These are phyloP conservation scores for Blastocladiella britannica DNA, from an alignment of 192 early-diverging fungal genomes.

Conservation along the genomic window DNA sequence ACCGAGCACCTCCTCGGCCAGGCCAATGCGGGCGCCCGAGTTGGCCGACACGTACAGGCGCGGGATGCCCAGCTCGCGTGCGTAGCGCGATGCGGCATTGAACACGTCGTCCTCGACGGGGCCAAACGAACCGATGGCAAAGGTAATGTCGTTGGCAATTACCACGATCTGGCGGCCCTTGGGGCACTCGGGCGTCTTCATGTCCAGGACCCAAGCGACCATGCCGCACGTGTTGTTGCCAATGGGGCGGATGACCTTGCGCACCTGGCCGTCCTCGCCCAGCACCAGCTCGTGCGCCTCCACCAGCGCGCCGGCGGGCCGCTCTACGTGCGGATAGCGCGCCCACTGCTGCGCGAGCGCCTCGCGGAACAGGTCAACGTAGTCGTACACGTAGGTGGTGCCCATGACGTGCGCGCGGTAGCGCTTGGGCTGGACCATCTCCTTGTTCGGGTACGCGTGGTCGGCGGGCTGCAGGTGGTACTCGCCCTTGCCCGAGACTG, in stretches of 20 bases:
- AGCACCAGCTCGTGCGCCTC: slow-evolving; percentile 69
- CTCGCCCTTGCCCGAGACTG: slow-evolving; percentile 39
- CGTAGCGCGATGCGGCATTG: slow-evolving; percentile 75
- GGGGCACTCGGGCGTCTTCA: slow-evolving; percentile 86
- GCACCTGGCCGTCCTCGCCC: slow-evolving; percentile 55
- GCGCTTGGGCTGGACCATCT: slow-evolving; percentile 84
- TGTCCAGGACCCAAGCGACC: slow-evolving; percentile 80
- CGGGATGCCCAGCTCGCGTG: slow-evolving; percentile 64
- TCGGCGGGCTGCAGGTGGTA: slow-evolving; percentile 62
- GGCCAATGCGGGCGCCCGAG: slow-evolving; percentile 93
- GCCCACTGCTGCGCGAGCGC: slow-evolving; percentile 65
- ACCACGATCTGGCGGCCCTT: slow-evolving; percentile 67
- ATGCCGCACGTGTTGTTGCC: slow-evolving; percentile 87
- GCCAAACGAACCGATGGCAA: slow-evolving; percentile 91
- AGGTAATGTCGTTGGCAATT: slow-evolving; percentile 97
- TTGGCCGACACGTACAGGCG: slow-evolving; percentile 93
- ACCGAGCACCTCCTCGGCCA: slow-evolving; percentile 76
- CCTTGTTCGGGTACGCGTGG: slow-evolving; percentile 78
- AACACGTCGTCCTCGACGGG: slow-evolving; percentile 81
- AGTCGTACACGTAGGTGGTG: slow-evolving; percentile 97
- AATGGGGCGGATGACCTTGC: slow-evolving; percentile 52
- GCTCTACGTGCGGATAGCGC: slow-evolving; percentile 15
- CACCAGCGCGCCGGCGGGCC: slow-evolving; percentile 26
- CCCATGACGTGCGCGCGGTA: slow-evolving; percentile 96
- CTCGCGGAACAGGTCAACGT: slow-evolving; percentile 88